These are phyloP conservation scores for Globisporangium emineosum DNA, from an alignment of 352 stramenopile genomes.

Conservation along the genomic window DNA sequence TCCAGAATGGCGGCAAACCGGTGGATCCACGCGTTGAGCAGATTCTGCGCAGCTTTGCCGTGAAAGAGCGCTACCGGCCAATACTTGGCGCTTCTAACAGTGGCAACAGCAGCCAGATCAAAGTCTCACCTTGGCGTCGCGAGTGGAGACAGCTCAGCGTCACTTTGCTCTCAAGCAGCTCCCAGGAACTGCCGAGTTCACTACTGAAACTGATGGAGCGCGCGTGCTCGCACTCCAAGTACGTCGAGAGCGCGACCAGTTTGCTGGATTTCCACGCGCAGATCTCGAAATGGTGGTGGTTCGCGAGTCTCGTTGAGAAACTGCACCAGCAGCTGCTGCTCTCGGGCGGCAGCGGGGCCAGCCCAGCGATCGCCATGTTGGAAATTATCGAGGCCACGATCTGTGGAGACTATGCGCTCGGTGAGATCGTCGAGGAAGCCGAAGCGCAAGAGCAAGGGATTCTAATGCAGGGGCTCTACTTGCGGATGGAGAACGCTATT, in stretches of 20 bases:
- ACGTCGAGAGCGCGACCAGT: conserved; percentile 25
- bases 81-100: conserved; percentile 3
- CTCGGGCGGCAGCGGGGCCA: background rate
- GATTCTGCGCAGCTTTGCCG: conserved; percentile 44
- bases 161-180: conserved; percentile 14
- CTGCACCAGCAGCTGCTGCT: conserved; percentile 22
- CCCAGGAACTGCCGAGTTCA: conserved; percentile 10
- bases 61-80: conserved; percentile 27
- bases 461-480: conserved; percentile 15
- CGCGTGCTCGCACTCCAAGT: conserved; percentile 41
- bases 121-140: conserved; percentile 35
- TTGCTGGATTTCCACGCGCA: conserved; percentile 30
- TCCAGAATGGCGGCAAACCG: background rate
- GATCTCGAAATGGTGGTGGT: conserved; percentile 60
- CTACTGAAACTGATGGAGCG: conserved; percentile 38
- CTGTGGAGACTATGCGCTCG: conserved; percentile 24
- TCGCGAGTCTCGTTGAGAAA: conserved; percentile 28
- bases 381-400: conserved; percentile 30
- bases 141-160: conserved; percentile 65
- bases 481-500: conserved; percentile 26
- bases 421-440: conserved; percentile 36
- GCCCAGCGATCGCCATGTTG: conserved; percentile 23
- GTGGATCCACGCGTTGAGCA: conserved; percentile 19
- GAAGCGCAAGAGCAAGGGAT: conserved; percentile 18
- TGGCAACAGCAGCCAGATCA: conserved; percentile 2